A percentile compares a stretch with the other conserved stretches of the same genome.
Conservation (phyloP, 176 grass and related monocot species). For the Musa acuminata region DNA sequence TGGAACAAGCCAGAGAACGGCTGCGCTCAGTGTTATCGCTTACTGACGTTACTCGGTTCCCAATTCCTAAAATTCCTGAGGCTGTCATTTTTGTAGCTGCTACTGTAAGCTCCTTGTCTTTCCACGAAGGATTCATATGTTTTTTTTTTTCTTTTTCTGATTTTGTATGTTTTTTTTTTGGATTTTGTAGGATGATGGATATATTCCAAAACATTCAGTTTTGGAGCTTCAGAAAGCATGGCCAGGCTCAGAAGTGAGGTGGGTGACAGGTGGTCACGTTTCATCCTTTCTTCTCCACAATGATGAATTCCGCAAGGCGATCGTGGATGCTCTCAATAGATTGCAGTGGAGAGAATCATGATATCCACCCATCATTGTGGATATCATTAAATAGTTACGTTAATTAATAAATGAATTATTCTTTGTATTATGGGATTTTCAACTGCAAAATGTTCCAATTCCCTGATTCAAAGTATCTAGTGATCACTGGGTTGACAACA, state of each 20-base stretch:
- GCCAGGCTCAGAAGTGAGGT: slow-evolving; percentile 80
- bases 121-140: not conserved
- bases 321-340: slow-evolving; percentile 61
- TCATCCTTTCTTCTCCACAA: slow-evolving; percentile 88
- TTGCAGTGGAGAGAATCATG: slow-evolving; percentile 27
- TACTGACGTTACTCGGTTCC: slow-evolving; percentile 83
- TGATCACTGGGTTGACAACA: too few relatives aligned
- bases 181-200: slow-evolving; percentile 63
- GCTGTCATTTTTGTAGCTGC: slow-evolving; percentile 22
- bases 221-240: slow-evolving; percentile 86
- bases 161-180: not conserved
- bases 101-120: slow-evolving; percentile 17
- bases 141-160: too few relatives aligned
- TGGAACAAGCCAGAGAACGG: slow-evolving; percentile 68
- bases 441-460: too few relatives aligned
- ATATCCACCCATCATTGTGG: not conserved
- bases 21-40: slow-evolving; percentile 71
- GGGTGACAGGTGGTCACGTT: slow-evolving; percentile 83
- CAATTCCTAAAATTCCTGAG: slow-evolving; percentile 28
- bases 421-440: too few relatives aligned
- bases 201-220: slow-evolving; percentile 85
- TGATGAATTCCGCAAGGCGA: slow-evolving; percentile 79
- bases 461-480: too few relatives aligned
- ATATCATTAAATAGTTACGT: not conserved
- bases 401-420: not conserved